These are phyloP conservation scores for Colletotrichum sp. DNA, from an alignment of 2,329 filamentous ascomycete genomes.

Conservation along the genomic window DNA sequence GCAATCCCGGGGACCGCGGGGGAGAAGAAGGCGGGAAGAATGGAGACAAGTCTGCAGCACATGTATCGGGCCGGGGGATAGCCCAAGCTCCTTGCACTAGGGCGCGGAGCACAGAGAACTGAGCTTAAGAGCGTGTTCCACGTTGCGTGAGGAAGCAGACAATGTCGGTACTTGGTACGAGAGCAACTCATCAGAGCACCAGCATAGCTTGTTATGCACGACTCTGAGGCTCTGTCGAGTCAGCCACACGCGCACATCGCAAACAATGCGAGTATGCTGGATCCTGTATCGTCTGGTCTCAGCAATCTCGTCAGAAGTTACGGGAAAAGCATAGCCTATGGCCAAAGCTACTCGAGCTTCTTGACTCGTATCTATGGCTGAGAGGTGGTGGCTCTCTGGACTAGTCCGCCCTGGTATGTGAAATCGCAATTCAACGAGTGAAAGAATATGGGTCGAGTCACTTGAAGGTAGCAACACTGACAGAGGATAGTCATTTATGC, in stretches of 20 bases:
- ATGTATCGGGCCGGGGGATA: not conserved
- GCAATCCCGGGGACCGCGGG: not conserved
- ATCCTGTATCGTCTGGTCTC: not conserved
- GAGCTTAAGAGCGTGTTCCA: not conserved
- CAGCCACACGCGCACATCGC: not conserved
- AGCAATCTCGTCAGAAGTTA: not conserved
- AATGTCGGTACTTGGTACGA: not conserved
- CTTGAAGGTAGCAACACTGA: not conserved
- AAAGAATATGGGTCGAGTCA: not conserved
- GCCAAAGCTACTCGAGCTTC: not conserved
- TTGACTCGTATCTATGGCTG: not conserved
- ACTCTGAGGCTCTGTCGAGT: not conserved
- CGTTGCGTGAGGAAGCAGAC: not conserved
- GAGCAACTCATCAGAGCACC: not conserved
- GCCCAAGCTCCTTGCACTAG: not conserved
- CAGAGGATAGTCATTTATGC: not conserved
- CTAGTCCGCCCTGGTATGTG: not conserved
- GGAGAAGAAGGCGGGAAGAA: not conserved
- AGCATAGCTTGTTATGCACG: not conserved
- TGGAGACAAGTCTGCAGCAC: not conserved
- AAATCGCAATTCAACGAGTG: not conserved
- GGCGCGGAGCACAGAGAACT: not conserved
- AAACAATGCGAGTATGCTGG: not conserved
- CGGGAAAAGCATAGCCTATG: not conserved
- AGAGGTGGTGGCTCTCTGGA: not conserved